A percentile compares a stretch with the other conserved stretches of the same genome.
These are phyloP conservation scores for Pseudonitzschia pungens DNA, from an alignment of 108 stramenopile species.

Conservation along the genomic window DNA sequence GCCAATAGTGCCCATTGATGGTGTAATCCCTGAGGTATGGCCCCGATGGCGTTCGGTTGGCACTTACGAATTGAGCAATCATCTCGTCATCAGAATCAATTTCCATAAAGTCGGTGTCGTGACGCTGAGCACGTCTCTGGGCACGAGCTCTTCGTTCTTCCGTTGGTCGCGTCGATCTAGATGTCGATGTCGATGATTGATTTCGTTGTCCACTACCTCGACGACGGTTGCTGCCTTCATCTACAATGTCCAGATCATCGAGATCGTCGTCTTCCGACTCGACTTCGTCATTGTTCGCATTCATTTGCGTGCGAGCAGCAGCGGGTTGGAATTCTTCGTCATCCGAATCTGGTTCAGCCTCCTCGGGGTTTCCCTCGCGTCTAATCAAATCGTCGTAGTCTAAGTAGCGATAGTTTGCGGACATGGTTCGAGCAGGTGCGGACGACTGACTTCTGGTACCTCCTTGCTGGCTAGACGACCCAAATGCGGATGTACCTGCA, in stretches of 20 bases:
- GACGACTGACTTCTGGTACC: background rate
- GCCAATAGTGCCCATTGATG: slow-evolving; percentile 57
- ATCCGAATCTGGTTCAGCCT: slow-evolving; percentile 51
- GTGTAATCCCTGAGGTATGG: slow-evolving; percentile 63
- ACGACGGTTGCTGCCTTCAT: slow-evolving; percentile 14
- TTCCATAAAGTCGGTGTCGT: slow-evolving; percentile 33
- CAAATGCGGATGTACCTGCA: background rate
- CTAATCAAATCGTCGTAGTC: slow-evolving; percentile 56
- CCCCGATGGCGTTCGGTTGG: slow-evolving; percentile 74
- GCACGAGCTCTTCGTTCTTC: slow-evolving; percentile 26
- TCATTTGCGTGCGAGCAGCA: slow-evolving; percentile 11
- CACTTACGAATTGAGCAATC: slow-evolving; percentile 57
- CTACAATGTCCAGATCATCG: slow-evolving; percentile 35
- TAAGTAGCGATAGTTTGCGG: slow-evolving; percentile 62
- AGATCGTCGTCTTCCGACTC: slow-evolving; percentile 40
- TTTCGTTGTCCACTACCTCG: slow-evolving; percentile 15
- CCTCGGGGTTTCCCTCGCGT: slow-evolving; percentile 43
- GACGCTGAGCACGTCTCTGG: slow-evolving; percentile 14
- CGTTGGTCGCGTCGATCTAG: background rate
- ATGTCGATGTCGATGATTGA: background rate
- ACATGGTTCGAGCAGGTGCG: slow-evolving; percentile 22
- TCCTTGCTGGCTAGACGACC: background rate
- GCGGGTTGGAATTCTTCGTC: slow-evolving; percentile 61
- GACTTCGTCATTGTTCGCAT: slow-evolving; percentile 26
- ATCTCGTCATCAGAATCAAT: slow-evolving; percentile 57